Percentiles rank a stretch among this genome's conserved stretches.
phyloP scores from a whole-genome alignment of 345 rosid species.

The Anastatica hierochuntica region DNA sequence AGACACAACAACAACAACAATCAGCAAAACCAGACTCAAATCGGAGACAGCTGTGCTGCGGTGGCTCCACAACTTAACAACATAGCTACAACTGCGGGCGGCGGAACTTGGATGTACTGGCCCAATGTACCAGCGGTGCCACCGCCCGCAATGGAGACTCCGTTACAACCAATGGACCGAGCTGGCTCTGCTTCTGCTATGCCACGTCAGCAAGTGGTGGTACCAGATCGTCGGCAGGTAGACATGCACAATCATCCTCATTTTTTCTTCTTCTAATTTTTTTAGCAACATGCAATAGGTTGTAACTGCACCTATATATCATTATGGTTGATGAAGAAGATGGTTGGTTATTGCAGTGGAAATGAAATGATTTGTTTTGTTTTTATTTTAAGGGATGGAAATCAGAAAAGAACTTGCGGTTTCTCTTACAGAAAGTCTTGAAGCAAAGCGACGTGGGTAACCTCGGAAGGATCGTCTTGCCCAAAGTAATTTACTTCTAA shows the following conservation, averaged over 20 bases:
- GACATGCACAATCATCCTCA: not conserved
- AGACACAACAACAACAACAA: constrained; percentile 19
- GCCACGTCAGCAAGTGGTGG: constrained; percentile 43
- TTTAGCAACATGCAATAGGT: not conserved
- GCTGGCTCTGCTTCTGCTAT: constrained; percentile 20
- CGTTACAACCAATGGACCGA: constrained; percentile 26
- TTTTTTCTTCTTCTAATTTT: not conserved
- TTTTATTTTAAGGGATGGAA: constrained; percentile 62
- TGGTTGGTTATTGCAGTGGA: not conserved
- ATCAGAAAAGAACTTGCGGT: constrained; percentile 83
- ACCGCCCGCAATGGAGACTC: constrained; percentile 17
- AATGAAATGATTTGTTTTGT: not conserved
- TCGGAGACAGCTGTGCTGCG: constrained; percentile 34
- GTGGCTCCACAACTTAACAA: constrained; percentile 19
- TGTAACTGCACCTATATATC: not conserved
- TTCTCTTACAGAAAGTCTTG: constrained; percentile 90
- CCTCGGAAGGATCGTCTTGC: constrained; percentile 90
- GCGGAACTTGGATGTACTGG: constrained; percentile 61
- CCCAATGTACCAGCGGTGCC: constrained; percentile 21
- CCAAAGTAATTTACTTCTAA: constrained; percentile 43
- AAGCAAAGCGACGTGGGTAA: constrained; percentile 99
- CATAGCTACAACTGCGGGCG: not conserved
- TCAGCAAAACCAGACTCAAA: constrained; percentile 36
- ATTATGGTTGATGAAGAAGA: not conserved
- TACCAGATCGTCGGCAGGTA: constrained; percentile 69